Evolutionary conservation across 75 land plant genomes (phyloP).

Genomic region (Azolla pinnata): DNA sequence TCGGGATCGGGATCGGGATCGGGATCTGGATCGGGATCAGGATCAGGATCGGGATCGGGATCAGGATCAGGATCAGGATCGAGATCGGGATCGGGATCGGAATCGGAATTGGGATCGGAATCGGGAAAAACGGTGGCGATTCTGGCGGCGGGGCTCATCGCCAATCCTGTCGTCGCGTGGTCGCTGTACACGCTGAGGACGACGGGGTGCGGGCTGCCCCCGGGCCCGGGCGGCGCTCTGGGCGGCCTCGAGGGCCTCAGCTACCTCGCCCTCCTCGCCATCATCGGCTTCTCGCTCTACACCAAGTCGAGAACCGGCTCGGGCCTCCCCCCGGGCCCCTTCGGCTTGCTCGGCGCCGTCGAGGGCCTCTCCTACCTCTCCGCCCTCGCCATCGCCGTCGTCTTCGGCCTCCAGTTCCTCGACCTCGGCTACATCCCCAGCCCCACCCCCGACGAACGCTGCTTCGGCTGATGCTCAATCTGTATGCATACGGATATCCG

Average conservation of each 20-base stretch:
- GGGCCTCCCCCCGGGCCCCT: conserved; percentile 83
- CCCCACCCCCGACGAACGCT: conserved; percentile 76
- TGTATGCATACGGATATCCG: too few species aligned
- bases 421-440: conserved; percentile 82
- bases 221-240: conserved; percentile 84
- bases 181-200: conserved; percentile 88
- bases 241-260: conserved; percentile 94
- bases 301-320: conserved; percentile 86
- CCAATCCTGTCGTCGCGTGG: conserved; percentile 78
- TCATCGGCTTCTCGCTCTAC: conserved; percentile 76
- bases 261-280: conserved; percentile 60
- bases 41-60: too few species aligned
- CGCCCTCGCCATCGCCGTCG: conserved; percentile 56
- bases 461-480: conserved; percentile 57
- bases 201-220: conserved; percentile 95
- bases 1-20: too few species aligned
- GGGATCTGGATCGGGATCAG: too few species aligned
- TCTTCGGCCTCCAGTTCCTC: conserved; percentile 78
- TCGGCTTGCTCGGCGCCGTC: conserved; percentile 85
- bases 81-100: too few species aligned
- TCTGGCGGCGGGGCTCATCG: conserved; percentile 54
- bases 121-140: too few species aligned
- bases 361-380: conserved; percentile 82
- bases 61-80: too few species aligned
- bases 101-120: too few species aligned